Evolutionary conservation across 2,329 filamentous ascomycete species (phyloP), one percentile per base, ranked within the genome.

Genomic region (Bipolaris oryzae): DNA sequence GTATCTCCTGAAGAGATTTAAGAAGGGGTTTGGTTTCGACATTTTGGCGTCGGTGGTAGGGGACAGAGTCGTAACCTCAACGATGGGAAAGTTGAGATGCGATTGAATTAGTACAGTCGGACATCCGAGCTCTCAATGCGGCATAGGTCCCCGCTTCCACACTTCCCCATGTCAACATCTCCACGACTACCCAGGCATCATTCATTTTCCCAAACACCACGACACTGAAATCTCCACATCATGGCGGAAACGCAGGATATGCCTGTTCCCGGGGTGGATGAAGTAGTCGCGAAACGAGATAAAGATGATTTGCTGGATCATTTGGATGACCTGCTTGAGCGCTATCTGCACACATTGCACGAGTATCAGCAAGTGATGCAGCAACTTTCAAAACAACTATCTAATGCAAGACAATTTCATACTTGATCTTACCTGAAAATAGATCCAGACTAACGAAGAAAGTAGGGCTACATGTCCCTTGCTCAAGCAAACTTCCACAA

Each of bases 401-500:
- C 82, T 18, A 77, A 77, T 49, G 81, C 89, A 77, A 80, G 3
- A 7, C n/a, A 2, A 25, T 9, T 10, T 9, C 18, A 6, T 28
- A 28, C 25, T 10, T 9, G 2, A 28, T 28, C 7, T 3, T 10
- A 3, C 9, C 25, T 28, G 2, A 6, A 10, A 28, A 28, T 1
- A 10, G 25, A 28, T 10, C 2, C 2, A n/a, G 7, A 2, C n/a
- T 11, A 3, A 21, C 58, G 31, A 57, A 45, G 10, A 33, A 5
- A 23, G 16, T 15, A 80, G 78, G 80, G 78, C 6, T 81, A 75
- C 59, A 68, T 83, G 28, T 76, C 78, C 62, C 80, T 93, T 38
- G 88, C 90, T n/a, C 84, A 89, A 55, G 90, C 90, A 59, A 92
- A 92, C 76, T 92, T 91, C 75, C 79, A 84, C 25, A 85, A 85